Percentiles rank a stretch among this genome's conserved stretches.
phyloP scores from a whole-genome alignment of 768 basidiomycete genomes.

The Collybiopsis confluens region DNA sequence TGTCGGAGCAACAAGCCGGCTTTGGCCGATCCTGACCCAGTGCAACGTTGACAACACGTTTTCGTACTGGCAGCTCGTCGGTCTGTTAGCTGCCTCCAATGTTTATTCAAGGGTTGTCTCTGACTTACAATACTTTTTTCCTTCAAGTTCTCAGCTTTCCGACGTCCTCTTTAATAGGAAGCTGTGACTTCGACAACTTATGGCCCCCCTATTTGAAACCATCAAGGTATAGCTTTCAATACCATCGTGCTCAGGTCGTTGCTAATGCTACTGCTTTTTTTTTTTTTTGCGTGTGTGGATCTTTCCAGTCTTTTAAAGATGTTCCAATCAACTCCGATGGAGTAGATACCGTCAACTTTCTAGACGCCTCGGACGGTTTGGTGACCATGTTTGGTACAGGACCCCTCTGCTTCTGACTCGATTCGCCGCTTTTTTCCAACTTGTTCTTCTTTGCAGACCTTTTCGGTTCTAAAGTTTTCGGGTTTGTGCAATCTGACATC shows the following conservation, averaged over 20 bases:
- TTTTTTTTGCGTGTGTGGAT: not conserved
- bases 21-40: too few species aligned
- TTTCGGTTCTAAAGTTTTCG: slow-evolving; percentile 64
- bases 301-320: slow-evolving; percentile 75
- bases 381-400: slow-evolving; percentile 64
- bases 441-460: slow-evolving; percentile 43
- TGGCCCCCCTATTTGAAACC: slow-evolving; percentile 12
- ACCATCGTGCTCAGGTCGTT: too few species aligned
- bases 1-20: too few species aligned
- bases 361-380: slow-evolving; percentile 87
- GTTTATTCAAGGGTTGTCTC: too few species aligned
- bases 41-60: too few species aligned
- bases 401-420: slow-evolving; percentile 7
- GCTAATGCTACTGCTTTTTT: too few species aligned
- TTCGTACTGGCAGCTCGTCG: too few species aligned
- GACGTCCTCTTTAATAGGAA: too few species aligned
- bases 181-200: too few species aligned
- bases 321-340: slow-evolving; percentile 74
- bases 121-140: too few species aligned
- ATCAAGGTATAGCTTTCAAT: slow-evolving; percentile 6
- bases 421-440: slow-evolving; percentile 2
- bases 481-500: slow-evolving; percentile 70
- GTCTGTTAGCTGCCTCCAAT: too few species aligned
- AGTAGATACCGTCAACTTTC: slow-evolving; percentile 75
- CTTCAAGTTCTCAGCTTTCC: too few species aligned